Base-by-base conservation (phyloP, 495 filamentous ascomycete genomes). In the Mytilinidion resinicola region DNA sequence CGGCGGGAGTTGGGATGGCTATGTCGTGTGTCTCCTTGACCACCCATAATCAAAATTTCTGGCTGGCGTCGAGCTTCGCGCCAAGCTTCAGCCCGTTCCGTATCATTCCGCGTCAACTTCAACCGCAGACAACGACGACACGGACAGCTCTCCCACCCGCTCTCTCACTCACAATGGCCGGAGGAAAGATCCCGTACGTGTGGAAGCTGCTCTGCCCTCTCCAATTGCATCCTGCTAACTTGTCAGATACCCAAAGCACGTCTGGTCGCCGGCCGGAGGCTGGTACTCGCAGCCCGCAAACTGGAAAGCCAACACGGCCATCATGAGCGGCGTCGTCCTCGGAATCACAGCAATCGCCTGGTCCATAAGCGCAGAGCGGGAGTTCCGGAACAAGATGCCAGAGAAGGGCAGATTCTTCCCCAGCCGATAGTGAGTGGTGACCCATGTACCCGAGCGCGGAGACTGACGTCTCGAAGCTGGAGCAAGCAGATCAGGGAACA, bases 231-330 rank as follows among this genome's bases (percentile, higher is more conserved):
- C 53, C 44, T 51, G 33, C n/a, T 19, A 14, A 19, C 34, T 39
- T 30, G n/a, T 10, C 52, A 97, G 92, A 69, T 96, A 96, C 75
- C 93, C 93, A 69, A 96, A 96, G 79, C 91, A 98, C 78, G 88
- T 98, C 78, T 98, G 93, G 93, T 97, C 93, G 68, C 93, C 93
- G 58, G 80, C 93, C 56, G 93, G 93, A 78, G 93, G 93, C 68
- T 98, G 95, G 93, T 98, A 98, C 75, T 75, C 85, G 34, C 92
- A 90, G 71, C 93, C 93, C 9, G 77, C 77, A 62, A 98, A 98
- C 80, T 98, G 95, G 95, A 95, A 86, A 73, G 70, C 76, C 39
- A 98, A 98, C 76, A 98, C 93, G 9, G 89, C 88, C n/a, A 77
- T 96, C 56, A 84, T 90, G 76, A 78, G 80, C 51, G 77, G 76